Evolutionary conservation across 805 yeast genomes (phyloP).

Genomic region (Sugiyamaella chiloensis): DNA sequence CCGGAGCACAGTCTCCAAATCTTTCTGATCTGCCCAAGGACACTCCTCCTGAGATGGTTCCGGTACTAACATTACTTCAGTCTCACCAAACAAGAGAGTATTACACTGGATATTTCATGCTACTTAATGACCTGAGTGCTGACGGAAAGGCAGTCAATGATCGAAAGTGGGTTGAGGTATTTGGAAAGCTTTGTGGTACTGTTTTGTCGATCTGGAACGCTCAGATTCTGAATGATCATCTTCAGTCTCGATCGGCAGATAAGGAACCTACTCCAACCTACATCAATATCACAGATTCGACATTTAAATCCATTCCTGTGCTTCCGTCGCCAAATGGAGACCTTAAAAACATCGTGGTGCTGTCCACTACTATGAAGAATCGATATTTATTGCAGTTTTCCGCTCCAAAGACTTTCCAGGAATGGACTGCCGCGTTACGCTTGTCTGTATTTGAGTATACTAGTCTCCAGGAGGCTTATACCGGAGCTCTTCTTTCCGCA

Average conservation of each 20-base stretch:
- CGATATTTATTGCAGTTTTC: conserved; percentile 78
- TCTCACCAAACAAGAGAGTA: conserved; percentile 70
- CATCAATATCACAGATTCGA: conserved; percentile 87
- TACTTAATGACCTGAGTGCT: conserved; percentile 36
- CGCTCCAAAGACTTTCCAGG: conserved; percentile 56
- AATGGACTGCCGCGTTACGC: conserved; percentile 83
- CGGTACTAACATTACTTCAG: conserved; percentile 64
- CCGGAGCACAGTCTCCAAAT: not conserved
- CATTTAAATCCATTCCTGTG: conserved; percentile 65
- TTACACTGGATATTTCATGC: conserved; percentile 49
- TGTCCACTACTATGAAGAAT: conserved; percentile 89
- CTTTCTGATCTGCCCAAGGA: conserved; percentile 27
- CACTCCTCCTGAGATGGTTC: conserved; percentile 63
- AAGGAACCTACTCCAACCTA: conserved; percentile 71
- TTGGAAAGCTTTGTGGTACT: conserved; percentile 85
- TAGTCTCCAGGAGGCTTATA: conserved; percentile 88
- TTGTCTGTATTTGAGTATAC: conserved; percentile 77
- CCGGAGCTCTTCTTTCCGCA: conserved; percentile 91
- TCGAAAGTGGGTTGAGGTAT: conserved; percentile 87
- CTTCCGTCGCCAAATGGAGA: conserved; percentile 66
- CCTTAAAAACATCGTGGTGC: conserved; percentile 74
- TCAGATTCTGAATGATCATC: conserved; percentile 47
- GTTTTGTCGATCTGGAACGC: conserved; percentile 90
- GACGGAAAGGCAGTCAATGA: conserved; percentile 81
- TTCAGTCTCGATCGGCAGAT: conserved; percentile 31